Evolutionary conservation across 208 protist genomes (phyloP).

Genomic region (Polymyxa betae): DNA sequence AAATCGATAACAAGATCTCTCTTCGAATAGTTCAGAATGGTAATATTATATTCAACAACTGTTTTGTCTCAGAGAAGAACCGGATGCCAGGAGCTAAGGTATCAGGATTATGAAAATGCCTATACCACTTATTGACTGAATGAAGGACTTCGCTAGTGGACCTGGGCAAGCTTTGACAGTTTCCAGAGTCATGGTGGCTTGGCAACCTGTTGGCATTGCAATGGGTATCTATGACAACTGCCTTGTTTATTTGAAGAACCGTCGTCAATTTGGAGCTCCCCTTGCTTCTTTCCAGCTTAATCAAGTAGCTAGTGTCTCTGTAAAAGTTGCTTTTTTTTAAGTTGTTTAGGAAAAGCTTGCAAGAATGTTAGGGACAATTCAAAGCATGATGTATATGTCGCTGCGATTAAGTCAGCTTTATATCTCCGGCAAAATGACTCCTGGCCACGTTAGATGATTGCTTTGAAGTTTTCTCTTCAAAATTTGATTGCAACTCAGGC

Average conservation of each 20-base stretch:
- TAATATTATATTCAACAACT: background rate
- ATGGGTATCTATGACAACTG: slow-evolving; percentile 51
- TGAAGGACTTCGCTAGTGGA: background rate
- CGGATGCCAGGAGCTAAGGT: background rate
- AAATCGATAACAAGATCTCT: slow-evolving; percentile 43
- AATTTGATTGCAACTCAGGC: background rate
- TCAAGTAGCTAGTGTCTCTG: background rate
- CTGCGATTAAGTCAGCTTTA: slow-evolving; percentile 35
- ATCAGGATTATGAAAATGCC: background rate
- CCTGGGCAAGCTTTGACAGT: background rate
- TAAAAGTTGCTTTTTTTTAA: background rate
- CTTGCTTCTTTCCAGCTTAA: slow-evolving; percentile 33
- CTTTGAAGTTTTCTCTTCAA: background rate
- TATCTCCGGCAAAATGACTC: background rate
- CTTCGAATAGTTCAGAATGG: slow-evolving; percentile 43
- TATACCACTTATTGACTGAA: background rate
- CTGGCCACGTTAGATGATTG: background rate
- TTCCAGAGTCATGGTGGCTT: slow-evolving; percentile 26
- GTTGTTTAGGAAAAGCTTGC: slow-evolving; percentile 18
- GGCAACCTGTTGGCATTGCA: slow-evolving; percentile 42
- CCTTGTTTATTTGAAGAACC: background rate
- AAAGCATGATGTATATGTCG: slow-evolving; percentile 24
- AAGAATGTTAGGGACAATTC: slow-evolving; percentile 35
- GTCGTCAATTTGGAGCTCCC: background rate
- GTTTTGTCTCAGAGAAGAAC: slow-evolving; percentile 28